phyloP scores from a whole-genome alignment of 768 basidiomycete genomes.

The Mycena amicta region DNA sequence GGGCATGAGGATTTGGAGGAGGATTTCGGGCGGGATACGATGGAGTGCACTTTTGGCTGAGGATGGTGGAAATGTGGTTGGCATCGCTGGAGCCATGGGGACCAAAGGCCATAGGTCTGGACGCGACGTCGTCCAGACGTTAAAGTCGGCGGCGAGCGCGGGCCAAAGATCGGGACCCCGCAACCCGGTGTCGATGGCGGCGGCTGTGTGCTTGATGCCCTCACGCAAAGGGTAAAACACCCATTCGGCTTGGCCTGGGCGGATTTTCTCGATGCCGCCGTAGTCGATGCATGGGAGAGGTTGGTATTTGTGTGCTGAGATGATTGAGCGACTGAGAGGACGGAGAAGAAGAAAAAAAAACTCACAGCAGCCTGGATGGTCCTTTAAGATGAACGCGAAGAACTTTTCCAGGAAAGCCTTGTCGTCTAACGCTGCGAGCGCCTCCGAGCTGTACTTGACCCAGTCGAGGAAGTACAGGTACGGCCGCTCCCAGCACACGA shows the following conservation, averaged over 20 bases:
- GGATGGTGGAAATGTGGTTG: too few relatives aligned
- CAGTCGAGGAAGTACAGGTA: conserved; percentile 3
- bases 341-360: neutral
- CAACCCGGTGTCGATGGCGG: conserved; percentile 1
- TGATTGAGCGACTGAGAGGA: neutral
- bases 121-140: neutral
- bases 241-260: neutral
- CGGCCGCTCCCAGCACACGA: conserved; percentile 5
- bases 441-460: neutral
- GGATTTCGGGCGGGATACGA: neutral
- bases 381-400: neutral
- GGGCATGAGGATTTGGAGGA: neutral
- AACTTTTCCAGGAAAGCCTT: neutral
- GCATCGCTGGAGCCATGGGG: too few relatives aligned
- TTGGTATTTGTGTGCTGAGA: too few relatives aligned
- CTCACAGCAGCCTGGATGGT: neutral
- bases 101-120: conserved; percentile 1
- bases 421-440: neutral
- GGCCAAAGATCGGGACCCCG: neutral
- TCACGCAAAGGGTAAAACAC: neutral
- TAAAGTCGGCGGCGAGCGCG: neutral
- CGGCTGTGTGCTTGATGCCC: neutral
- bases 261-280: conserved; percentile 4
- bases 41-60: neutral
- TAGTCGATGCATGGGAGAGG: neutral